Evolutionary conservation across 768 basidiomycete species (phyloP), one percentile per base, ranked within the genome.

Genomic region (Amyloporia xantha): DNA sequence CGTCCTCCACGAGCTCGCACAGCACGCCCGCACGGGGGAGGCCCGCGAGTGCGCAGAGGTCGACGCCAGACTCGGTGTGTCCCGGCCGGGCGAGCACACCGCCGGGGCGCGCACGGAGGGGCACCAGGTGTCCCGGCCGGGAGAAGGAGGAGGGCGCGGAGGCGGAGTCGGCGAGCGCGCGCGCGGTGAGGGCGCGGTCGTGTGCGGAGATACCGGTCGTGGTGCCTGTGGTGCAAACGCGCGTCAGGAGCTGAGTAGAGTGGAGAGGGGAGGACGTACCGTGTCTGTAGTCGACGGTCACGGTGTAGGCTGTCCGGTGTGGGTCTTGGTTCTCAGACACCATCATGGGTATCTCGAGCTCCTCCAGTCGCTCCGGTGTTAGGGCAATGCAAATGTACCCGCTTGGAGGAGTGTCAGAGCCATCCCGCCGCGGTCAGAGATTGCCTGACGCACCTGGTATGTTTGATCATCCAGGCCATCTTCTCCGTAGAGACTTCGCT

Each of bases 381-480:
- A 98, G 73, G 11, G 91, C 79, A 46, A 93, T 77, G 66, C 96
- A 98, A 54, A 99, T 84, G 69, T 89, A 98, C 1, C 96, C 95
- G 61, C 96, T 98, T n/a, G 30, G 30, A 7, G 30, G 15, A 7
- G 30, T 33, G 30, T 33, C 30, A 33, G 30, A 33, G 30, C 30
- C 9, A 33, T 7, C 15, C 30, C 30, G 30, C 9, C 30, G 30
- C 9, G 30, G 30, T 33, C 30, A 7, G 30, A 37, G 11, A n/a
- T 5, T 24, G 7, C 33, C 25, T 20, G 33, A 66, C 79, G 51
- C 44, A 94, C 95, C 92, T 96, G 0, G 92, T 91, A 64, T 94
- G 84, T 62, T 87, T 86, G 64, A 99, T 93, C 79, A 99, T 87
- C 91, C 91, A 99, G 1, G 96, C 95, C 96, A 99, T 98, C 62